Percentiles rank a stretch among this genome's conserved stretches.
Conservation (phyloP, 352 stramenopile species). For the Pythium oligandrum region DNA sequence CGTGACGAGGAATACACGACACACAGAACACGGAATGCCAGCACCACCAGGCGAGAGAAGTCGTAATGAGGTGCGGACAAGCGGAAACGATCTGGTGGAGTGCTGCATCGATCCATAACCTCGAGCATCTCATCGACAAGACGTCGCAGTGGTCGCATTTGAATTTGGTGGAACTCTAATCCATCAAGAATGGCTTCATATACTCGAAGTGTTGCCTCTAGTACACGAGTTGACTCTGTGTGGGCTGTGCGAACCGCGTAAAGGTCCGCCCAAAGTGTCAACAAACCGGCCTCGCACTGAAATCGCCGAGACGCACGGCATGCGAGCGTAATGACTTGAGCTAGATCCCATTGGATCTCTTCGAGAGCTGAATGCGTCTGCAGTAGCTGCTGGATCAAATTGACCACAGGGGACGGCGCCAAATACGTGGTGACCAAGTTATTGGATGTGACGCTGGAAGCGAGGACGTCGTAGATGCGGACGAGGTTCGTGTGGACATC, state of each 20-base stretch:
- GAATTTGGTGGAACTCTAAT: slow-evolving; percentile 29
- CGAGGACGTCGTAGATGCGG: slow-evolving; percentile 14
- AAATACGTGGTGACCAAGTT: not conserved
- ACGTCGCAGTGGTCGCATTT: slow-evolving; percentile 1
- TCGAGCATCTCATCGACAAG: slow-evolving; percentile 21
- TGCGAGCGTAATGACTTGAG: slow-evolving; percentile 18
- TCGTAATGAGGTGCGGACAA: slow-evolving; percentile 3
- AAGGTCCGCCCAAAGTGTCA: slow-evolving; percentile 30
- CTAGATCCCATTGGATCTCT: slow-evolving; percentile 36
- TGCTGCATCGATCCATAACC: slow-evolving; percentile 13
- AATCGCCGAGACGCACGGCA: slow-evolving; percentile 27
- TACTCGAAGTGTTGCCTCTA: slow-evolving; percentile 25
- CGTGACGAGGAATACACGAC: slow-evolving; percentile 13
- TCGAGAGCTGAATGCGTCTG: slow-evolving; percentile 23
- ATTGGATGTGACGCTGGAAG: not conserved
- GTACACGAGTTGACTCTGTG: slow-evolving; percentile 27
- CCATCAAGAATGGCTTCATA: slow-evolving; percentile 23
- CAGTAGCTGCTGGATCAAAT: slow-evolving; percentile 15
- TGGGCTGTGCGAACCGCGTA: slow-evolving; percentile 21
- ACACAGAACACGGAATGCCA: slow-evolving; percentile 10
- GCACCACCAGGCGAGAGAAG: slow-evolving; percentile 10
- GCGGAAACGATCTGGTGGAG: too few species aligned
- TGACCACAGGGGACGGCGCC: not conserved
- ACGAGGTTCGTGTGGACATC: slow-evolving; percentile 27
- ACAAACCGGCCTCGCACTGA: slow-evolving; percentile 27